Conservation (phyloP, 2,329 filamentous ascomycete genomes). For the Venturia asperata region DNA sequence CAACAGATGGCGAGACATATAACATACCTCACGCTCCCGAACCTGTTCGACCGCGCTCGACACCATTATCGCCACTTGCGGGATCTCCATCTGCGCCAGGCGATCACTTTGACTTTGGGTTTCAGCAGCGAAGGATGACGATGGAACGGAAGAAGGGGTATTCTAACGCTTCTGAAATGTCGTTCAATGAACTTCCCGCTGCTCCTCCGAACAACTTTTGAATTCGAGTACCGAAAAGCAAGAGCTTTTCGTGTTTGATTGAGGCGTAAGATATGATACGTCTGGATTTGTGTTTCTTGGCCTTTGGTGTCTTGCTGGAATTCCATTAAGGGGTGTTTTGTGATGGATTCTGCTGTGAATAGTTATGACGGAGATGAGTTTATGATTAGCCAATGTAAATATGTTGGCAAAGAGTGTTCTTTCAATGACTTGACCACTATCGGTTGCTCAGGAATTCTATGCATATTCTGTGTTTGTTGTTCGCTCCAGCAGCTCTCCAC, state of each 20-base stretch:
- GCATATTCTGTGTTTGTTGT: background rate
- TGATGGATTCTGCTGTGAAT: slow-evolving; percentile 10
- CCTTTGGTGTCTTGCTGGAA: background rate
- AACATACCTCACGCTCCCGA: background rate
- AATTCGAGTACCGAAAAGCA: background rate
- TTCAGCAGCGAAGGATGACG: background rate
- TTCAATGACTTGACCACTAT: background rate
- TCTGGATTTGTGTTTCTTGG: background rate
- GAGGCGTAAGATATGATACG: background rate
- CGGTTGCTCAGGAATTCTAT: background rate
- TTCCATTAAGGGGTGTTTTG: background rate
- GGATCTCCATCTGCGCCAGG: background rate
- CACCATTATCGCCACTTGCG: background rate
- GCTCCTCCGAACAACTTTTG: background rate
- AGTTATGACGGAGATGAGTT: slow-evolving; percentile 7
- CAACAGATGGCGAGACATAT: background rate
- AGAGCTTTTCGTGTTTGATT: background rate
- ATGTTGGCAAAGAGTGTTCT: background rate
- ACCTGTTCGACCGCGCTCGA: background rate
- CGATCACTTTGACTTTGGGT: slow-evolving; percentile 10
- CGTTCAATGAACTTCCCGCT: background rate
- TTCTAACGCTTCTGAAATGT: background rate
- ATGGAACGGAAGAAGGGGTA: background rate
- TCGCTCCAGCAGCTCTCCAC: background rate
- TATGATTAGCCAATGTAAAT: background rate